Base-by-base conservation (phyloP, 2,329 filamentous ascomycete genomes). In the Onygenales sp. region DNA sequence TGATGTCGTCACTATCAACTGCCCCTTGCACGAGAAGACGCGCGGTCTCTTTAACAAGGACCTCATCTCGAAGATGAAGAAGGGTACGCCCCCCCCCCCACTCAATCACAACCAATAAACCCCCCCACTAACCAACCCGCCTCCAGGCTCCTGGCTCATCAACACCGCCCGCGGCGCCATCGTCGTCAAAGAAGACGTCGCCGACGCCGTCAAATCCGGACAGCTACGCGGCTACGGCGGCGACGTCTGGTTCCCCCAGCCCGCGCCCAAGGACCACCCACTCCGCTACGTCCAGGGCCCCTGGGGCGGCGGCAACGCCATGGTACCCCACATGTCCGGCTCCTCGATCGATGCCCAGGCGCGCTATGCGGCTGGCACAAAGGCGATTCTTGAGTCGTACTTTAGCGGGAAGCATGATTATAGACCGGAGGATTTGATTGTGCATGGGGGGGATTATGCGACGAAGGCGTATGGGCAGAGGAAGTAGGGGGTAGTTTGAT, bases 131-230 rank as follows among this genome's bases (percentile, higher is more conserved):
- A 39, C 9, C 36, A 0, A 2, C 36, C 14, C 17, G 44, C 9
- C 54, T 36, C 45, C 55, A 87, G 86, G 90, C 66, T 87, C 90
- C 42, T 97, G 93, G 89, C 87, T 98, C 70, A 78, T 98, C 78
- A 98, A 98, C 86, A 98, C 93, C 36, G 93, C 93, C 64, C 93
- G 93, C 72, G 93, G 93, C 67, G 93, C 93, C 74, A 98, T 98
- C 70, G 91, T 98, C 64, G 92, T 97, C 77, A 97, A 97, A 84
- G 92, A 97, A 77, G 93, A 97, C 64, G 93, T 98, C 54, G 93
- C 93, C 59, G 91, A 86, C 32, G 93, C 93, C 49, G 83, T 98
- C 71, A 89, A 92, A 80, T 82, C 80, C 36, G 93, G 93, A 66
- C 91, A 97, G 74, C 70, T 75, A 59, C 71, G 73, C 57, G 73